phyloP scores from a whole-genome alignment of 805 yeast genomes.

The Saturnispora dispora region DNA sequence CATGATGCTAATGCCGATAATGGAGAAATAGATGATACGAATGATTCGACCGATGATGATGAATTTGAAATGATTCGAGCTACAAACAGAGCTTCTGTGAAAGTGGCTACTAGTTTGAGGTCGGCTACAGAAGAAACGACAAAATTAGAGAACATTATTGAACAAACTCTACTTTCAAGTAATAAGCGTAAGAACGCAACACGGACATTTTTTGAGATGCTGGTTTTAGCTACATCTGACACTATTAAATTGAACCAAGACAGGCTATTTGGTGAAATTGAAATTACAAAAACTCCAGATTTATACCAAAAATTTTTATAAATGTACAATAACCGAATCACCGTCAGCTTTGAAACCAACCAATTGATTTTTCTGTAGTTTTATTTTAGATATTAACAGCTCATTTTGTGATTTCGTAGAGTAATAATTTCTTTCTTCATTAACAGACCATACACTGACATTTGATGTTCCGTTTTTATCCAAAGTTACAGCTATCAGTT shows the following conservation, averaged over 20 bases:
- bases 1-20: constrained; percentile 19
- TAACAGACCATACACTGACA: background rate
- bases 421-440: background rate
- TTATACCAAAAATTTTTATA: constrained; percentile 16
- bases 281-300: constrained; percentile 26
- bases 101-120: constrained; percentile 42
- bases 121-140: constrained; percentile 8
- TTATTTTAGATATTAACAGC: background rate
- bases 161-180: constrained; percentile 28
- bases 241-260: constrained; percentile 57
- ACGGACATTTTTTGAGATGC: constrained; percentile 68
- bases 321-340: background rate
- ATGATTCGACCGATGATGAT: constrained; percentile 9
- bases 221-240: constrained; percentile 73
- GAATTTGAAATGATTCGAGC: constrained; percentile 15
- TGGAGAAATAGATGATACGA: constrained; percentile 3
- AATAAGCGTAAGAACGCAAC: constrained; percentile 52
- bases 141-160: constrained; percentile 30
- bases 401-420: background rate
- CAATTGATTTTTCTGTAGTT: background rate
- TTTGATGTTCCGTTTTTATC: background rate
- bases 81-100: constrained; percentile 40
- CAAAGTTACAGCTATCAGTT: background rate
- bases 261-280: constrained; percentile 49
- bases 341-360: background rate